A percentile compares a stretch with the other conserved stretches of the same genome.
Conservation (phyloP, 2,329 filamentous ascomycete genomes). For the Phoma sp. region DNA sequence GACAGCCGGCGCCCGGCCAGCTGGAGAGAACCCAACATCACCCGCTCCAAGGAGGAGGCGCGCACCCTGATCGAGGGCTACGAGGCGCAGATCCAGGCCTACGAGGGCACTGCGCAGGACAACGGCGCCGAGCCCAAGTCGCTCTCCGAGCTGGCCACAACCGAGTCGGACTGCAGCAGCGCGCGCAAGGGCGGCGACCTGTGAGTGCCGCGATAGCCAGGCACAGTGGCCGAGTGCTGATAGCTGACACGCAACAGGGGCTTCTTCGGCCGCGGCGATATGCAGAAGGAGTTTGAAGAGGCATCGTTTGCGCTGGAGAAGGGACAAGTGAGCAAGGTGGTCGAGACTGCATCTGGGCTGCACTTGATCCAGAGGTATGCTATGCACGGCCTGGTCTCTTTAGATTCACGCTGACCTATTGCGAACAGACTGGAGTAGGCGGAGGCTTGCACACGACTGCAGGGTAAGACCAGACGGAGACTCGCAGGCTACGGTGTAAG, state of each 20-base stretch:
- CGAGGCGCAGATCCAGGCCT: slow-evolving; percentile 77
- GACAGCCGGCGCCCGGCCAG: slow-evolving; percentile 88
- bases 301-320: slow-evolving; percentile 89
- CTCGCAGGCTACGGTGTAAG: not conserved
- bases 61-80: slow-evolving; percentile 76
- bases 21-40: slow-evolving; percentile 92
- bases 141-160: slow-evolving; percentile 83
- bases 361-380: slow-evolving; percentile 92
- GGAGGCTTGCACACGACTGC: slow-evolving; percentile 4
- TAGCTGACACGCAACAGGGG: slow-evolving; percentile 60
- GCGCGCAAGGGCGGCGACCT: slow-evolving; percentile 92
- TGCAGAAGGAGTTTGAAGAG: slow-evolving; percentile 99
- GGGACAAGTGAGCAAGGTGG: slow-evolving; percentile 83
- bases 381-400: not conserved
- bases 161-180: slow-evolving; percentile 94
- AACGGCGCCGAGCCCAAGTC: slow-evolving; percentile 31
- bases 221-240: slow-evolving; percentile 1
- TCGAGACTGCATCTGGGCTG: slow-evolving; percentile 91
- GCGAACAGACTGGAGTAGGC: slow-evolving; percentile 14
- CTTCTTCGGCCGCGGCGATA: slow-evolving; percentile 91
- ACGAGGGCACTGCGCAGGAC: slow-evolving; percentile 53
- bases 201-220: slow-evolving; percentile 53
- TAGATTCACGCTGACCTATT: slow-evolving; percentile 4
- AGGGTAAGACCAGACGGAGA: not conserved
- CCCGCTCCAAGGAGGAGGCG: slow-evolving; percentile 86